Conservation (phyloP, 495 filamentous ascomycete genomes). For the Neurospora cerealis region DNA sequence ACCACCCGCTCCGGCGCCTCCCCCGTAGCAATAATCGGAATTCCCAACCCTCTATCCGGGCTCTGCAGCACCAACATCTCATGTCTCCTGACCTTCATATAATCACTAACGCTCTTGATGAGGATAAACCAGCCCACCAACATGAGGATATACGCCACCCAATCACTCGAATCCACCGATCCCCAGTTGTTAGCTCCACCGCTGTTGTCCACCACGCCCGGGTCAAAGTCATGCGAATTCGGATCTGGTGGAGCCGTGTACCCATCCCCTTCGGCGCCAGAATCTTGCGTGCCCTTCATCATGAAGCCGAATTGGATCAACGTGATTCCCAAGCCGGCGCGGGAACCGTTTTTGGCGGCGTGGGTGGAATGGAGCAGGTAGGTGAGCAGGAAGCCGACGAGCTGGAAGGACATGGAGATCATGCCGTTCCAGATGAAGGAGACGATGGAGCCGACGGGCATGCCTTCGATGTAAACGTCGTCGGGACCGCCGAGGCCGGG, state of each 20-base stretch:
- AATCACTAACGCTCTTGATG: conserved; percentile 82
- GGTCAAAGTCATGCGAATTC: conserved; percentile 83
- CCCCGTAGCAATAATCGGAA: conserved; percentile 81
- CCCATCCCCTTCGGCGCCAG: conserved; percentile 34
- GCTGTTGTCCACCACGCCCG: conserved; percentile 44
- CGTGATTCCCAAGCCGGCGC: conserved; percentile 87
- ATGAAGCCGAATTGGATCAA: conserved; percentile 95
- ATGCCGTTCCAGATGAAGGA: conserved; percentile 97
- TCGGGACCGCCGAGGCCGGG: conserved; percentile 73
- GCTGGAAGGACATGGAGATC: conserved; percentile 96
- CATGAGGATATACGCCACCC: conserved; percentile 90
- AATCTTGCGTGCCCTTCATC: conserved; percentile 50
- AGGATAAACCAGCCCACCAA: conserved; percentile 97
- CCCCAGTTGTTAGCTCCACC: conserved; percentile 28
- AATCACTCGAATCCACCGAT: conserved; percentile 63
- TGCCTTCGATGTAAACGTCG: conserved; percentile 92
- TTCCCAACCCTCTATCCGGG: conserved; percentile 77
- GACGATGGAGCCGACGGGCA: conserved; percentile 93
- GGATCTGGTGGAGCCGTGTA: conserved; percentile 67
- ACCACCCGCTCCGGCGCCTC: conserved; percentile 79
- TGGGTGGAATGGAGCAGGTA: conserved; percentile 97
- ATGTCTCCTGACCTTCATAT: conserved; percentile 74
- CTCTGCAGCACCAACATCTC: conserved; percentile 90
- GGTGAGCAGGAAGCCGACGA: conserved; percentile 94
- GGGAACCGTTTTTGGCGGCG: conserved; percentile 93